Conservation (phyloP, 2,329 filamentous ascomycete species). For the Microsporum audouinii region DNA sequence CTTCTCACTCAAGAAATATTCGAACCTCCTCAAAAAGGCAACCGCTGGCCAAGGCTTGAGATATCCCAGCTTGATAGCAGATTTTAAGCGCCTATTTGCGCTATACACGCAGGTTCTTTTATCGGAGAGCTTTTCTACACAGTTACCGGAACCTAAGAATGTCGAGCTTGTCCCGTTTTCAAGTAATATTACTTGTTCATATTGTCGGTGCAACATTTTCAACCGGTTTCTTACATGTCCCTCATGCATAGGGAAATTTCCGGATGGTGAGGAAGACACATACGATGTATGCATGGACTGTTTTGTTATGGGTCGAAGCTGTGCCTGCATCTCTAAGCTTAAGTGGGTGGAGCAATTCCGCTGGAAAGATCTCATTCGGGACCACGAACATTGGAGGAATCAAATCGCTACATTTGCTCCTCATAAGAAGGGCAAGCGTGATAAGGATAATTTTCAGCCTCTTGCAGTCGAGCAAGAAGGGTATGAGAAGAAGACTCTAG, state of each 20-base stretch:
- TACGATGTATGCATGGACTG: constrained; percentile 99
- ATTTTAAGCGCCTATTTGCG: constrained; percentile 69
- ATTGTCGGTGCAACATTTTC: constrained; percentile 92
- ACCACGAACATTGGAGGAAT: constrained; percentile 72
- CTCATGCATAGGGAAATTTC: constrained; percentile 58
- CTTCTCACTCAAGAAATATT: constrained; percentile 74
- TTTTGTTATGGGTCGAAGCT: constrained; percentile 93
- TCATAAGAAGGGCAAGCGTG: constrained; percentile 54
- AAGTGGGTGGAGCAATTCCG: constrained; percentile 89
- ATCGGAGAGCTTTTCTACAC: constrained; percentile 71
- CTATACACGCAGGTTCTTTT: constrained; percentile 70
- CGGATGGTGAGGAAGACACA: constrained; percentile 63
- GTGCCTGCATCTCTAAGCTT: constrained; percentile 71
- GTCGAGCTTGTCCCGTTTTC: constrained; percentile 73
- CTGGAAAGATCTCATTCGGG: constrained; percentile 64
- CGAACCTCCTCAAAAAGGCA: constrained; percentile 46
- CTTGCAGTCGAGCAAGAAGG: constrained; percentile 58
- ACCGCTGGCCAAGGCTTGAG: constrained; percentile 42
- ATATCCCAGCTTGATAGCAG: constrained; percentile 60
- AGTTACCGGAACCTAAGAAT: constrained; percentile 49
- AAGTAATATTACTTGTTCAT: constrained; percentile 87
- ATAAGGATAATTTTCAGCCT: constrained; percentile 35
- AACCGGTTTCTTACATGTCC: constrained; percentile 93
- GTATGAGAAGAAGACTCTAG: constrained; percentile 64
- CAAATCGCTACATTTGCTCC: constrained; percentile 64